Conservation (phyloP, 164 flowering plant species). For the Dillenia suffruticosa region DNA sequence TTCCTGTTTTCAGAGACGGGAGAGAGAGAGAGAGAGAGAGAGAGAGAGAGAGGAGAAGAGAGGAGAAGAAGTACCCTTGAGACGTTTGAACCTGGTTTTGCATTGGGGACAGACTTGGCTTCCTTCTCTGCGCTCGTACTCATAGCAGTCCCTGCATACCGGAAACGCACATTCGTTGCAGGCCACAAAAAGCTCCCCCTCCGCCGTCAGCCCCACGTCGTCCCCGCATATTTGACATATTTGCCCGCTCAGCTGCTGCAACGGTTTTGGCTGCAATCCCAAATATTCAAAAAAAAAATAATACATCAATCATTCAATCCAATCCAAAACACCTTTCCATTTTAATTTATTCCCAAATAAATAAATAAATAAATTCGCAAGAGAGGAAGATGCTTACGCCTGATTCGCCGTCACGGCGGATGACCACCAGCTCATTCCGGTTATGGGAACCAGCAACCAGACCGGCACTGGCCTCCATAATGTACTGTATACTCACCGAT, state of each 20-base stretch:
- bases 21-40: background rate
- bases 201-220: constrained; percentile 43
- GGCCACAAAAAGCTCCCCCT: constrained; percentile 54
- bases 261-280: constrained; percentile 30
- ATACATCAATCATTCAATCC: background rate
- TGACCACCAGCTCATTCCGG: constrained; percentile 57
- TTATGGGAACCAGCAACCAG: constrained; percentile 63
- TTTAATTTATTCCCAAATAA: background rate
- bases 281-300: background rate
- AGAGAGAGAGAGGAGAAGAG: background rate
- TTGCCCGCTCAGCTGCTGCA: constrained; percentile 36
- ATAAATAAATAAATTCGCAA: background rate
- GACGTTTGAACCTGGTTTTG: constrained; percentile 56
- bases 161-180: constrained; percentile 67
- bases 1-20: background rate
- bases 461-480: constrained; percentile 61
- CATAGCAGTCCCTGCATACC: constrained; percentile 53
- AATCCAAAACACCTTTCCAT: background rate
- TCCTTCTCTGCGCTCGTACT: constrained; percentile 57
- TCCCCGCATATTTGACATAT: constrained; percentile 60
- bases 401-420: constrained; percentile 43
- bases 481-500: background rate
- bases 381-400: constrained; percentile 23
- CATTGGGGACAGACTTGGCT: constrained; percentile 58
- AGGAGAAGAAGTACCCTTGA: constrained; percentile 24